phyloP scores from a whole-genome alignment of 1,284 basidiomycete species.

The Porogramme epimiltina region DNA sequence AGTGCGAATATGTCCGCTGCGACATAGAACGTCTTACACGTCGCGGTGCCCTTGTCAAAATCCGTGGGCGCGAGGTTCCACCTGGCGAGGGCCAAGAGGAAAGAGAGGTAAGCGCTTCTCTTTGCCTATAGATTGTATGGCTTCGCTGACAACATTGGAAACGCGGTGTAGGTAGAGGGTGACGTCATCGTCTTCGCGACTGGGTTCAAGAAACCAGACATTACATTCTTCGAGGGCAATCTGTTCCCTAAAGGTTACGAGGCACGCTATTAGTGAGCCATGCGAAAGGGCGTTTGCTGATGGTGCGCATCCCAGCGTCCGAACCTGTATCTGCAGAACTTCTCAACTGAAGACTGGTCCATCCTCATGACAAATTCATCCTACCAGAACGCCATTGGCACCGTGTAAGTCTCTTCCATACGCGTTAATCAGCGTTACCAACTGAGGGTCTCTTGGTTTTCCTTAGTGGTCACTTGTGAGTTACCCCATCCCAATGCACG shows the following conservation, averaged over 20 bases:
- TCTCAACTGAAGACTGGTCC: slow-evolving; percentile 60
- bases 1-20: slow-evolving; percentile 55
- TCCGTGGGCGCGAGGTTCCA: slow-evolving; percentile 31
- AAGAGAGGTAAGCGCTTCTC: slow-evolving; percentile 27
- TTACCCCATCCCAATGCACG: neutral
- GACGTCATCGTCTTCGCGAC: slow-evolving; percentile 66
- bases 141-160: no score
- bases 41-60: slow-evolving; percentile 42
- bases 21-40: slow-evolving; percentile 49
- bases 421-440: slow-evolving; percentile 32
- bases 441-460: slow-evolving; percentile 4
- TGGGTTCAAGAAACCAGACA: slow-evolving; percentile 57
- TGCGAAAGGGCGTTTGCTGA: neutral
- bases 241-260: slow-evolving; percentile 62
- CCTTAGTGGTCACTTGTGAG: slow-evolving; percentile 40
- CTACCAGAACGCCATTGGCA: slow-evolving; percentile 53
- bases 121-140: no score
- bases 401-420: slow-evolving; percentile 15
- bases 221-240: slow-evolving; percentile 57
- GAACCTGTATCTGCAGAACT: slow-evolving; percentile 66
- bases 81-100: slow-evolving; percentile 31
- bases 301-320: slow-evolving; percentile 39
- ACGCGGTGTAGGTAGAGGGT: slow-evolving; percentile 38
- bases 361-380: slow-evolving; percentile 61
- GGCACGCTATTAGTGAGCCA: slow-evolving; percentile 22